Evolutionary conservation across 768 basidiomycete genomes (phyloP), one percentile per base, ranked within the genome.

Genomic region (Mycena leptocephala): DNA sequence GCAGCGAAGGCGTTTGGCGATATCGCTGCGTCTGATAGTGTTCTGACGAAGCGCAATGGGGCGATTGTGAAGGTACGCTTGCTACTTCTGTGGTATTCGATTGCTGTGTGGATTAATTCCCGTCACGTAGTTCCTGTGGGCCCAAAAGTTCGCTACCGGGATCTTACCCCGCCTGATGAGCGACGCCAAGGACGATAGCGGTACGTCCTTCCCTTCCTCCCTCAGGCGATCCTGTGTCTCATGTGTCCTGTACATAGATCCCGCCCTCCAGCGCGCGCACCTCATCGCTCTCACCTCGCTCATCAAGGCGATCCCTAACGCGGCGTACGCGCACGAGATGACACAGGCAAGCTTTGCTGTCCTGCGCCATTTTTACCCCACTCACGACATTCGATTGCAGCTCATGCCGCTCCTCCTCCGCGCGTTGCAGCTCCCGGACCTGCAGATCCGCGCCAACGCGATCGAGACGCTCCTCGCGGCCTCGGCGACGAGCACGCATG

Each of bases 401-500:
- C 90, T 99, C 16, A 91, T 99, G 78, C 97, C 98, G 0, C 89
- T 99, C 18, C 88, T 99, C 6, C 86, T 99, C 53, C 95, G 95
- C 20, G 95, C 96, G 5, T 90, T 99, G 22, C 93, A 95, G 51
- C 86, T 98, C 5, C 91, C 93, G 5, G 93, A 96, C 82, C 84
- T 90, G 11, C 89, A 91, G 32, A 92, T 97, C 74, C 93, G 96
- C 28, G 89, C 90, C 20, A 93, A 94, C 84, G 93, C 97, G 62
- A 95, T 99, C 70, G 92, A 95, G 67, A 94, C 93, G 11, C 88
- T 99, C 43, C 89, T 92, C 11, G 89, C 92, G 1, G 92, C 96
- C 8, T 92, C 95, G 10, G 41, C 56, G 24, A 89, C 35, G 80
- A 86, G 39, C 62, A 76, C 74, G 20, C 63, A 71, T n/a, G 86